Percentiles rank a stretch among this genome's conserved stretches.
Evolutionary conservation across 805 yeast species (phyloP).

Genomic region (Millerozyma miso): DNA sequence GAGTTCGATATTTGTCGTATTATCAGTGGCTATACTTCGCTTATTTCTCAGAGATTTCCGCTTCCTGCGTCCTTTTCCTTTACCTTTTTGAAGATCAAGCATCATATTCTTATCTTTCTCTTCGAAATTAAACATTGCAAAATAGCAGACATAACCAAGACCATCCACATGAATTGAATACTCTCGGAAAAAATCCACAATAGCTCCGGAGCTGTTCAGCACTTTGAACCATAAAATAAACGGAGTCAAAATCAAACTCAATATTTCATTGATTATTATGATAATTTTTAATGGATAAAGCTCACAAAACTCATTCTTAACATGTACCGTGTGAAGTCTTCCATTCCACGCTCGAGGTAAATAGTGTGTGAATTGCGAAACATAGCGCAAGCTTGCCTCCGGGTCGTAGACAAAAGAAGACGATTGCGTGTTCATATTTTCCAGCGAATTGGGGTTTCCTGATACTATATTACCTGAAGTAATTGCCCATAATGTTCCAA

Average conservation of each 20-base stretch:
- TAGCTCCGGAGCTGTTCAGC: slow-evolving; percentile 66
- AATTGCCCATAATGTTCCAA: slow-evolving; percentile 86
- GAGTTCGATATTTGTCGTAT: slow-evolving; percentile 12
- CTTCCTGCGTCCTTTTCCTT: slow-evolving; percentile 11
- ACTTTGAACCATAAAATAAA: slow-evolving; percentile 83
- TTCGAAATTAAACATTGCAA: slow-evolving; percentile 87
- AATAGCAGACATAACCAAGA: slow-evolving; percentile 88
- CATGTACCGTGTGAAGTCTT: slow-evolving; percentile 75
- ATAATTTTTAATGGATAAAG: slow-evolving; percentile 71
- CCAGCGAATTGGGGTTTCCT: slow-evolving; percentile 13
- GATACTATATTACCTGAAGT: slow-evolving; percentile 57
- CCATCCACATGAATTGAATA: slow-evolving; percentile 90
- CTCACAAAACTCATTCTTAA: slow-evolving; percentile 76
- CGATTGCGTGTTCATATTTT: slow-evolving; percentile 19
- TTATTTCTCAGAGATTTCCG: slow-evolving; percentile 8
- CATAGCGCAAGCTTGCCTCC: slow-evolving; percentile 74
- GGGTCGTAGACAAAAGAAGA: slow-evolving; percentile 75
- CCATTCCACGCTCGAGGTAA: slow-evolving; percentile 86
- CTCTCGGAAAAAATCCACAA: slow-evolving; percentile 89
- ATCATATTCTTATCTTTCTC: slow-evolving; percentile 48
- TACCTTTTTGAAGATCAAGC: slow-evolving; percentile 22
- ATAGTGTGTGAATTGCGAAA: slow-evolving; percentile 86
- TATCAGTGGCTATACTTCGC: slow-evolving; percentile 5
- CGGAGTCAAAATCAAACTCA: slow-evolving; percentile 82
- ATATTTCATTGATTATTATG: slow-evolving; percentile 69